Base-by-base conservation (phyloP, 805 yeast species). In the Clavispora fructus region DNA sequence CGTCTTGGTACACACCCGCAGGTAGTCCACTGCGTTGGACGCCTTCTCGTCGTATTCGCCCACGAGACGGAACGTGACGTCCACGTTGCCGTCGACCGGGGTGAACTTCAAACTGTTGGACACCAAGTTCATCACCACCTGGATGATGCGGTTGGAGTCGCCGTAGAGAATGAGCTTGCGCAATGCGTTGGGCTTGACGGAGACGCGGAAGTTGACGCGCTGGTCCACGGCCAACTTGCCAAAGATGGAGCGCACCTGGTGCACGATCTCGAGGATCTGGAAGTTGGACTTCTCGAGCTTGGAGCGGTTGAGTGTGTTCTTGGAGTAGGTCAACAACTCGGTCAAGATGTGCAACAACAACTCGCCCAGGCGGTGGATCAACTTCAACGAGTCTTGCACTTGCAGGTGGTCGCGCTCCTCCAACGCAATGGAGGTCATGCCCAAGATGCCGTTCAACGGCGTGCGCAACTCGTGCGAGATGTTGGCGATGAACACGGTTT, bases 391-490 rank as follows among this genome's bases (percentile, higher is more conserved):
- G 41, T 83, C 83, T 56, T 85, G 85, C 12, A 90, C 82, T 53
- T 82, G 80, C 12, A 71, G 64, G 5, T 74, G 73, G 54, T 87
- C 92, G 27, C 73, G 73, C 61, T 94, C 98, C 17, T 87, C 94
- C 87, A 90, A 82, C 6, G 96, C 91, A 46, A 92, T 85, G 2
- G 95, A 86, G 0, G 97, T 87, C 91, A 92, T 87, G 52, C 98
- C 98, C 45, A 94, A 69, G 37, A 94, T 94, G 61, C 99, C 99
- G 63, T 94, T 94, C 51, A 94, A 71, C 1, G 99, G 99, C 0
- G 98, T 94, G 56, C 98, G 79, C 59, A 94, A 73, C 68, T 94
- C 99, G 63, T 89, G 97, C 0, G 96, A 87, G 14, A 89, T 90
- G 55, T 91, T 87, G 2, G 97, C 96, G 57, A 89, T 84, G 61